Base-by-base conservation (phyloP, 352 stramenopile species). In the Globisporangium nodosum region DNA sequence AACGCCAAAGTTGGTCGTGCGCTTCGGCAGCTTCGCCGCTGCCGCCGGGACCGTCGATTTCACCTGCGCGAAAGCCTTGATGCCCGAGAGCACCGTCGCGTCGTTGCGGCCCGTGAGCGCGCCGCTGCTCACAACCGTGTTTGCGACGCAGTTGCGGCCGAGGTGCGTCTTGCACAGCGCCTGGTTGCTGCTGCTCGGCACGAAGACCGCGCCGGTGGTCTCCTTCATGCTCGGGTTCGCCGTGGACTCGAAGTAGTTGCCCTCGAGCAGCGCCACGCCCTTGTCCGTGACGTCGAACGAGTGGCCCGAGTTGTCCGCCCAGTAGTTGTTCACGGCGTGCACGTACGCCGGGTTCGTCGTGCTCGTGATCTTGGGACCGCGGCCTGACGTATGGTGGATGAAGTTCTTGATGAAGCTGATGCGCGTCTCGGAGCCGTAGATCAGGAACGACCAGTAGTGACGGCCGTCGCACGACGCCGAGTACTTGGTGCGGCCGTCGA, bases 361-460 rank as follows among this genome's bases (percentile, higher is more conserved):
- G 5, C 70, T 67, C 11, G 58, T 48, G 16, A 73, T 43, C 52
- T 78, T 78, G 1, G 71, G 69, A 3, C 65, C 67, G 39, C 69
- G 69, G 1, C 69, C 69, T 5, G 71, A 80, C 54, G 67, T 76
- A 12, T 56, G 31, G 65, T 75, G 67, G 45, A 78, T 58, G 58
- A 68, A 75, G 64, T 78, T 78, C 52, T 66, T 61, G 31, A 70
- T 13, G 46, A 78, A 59, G 39, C 54, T 77, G 2, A 77, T 37
- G 0, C 50, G 58, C 1, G 66, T 76, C 47, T 58, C 55, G 5
- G 43, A 58, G 30, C 66, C 66, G 59, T 68, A 73, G 37, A 78
- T 51, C 15, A 75, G 51, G 55, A 73, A 73, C 13, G 49, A 64
- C 69, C 72, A 85, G 64, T 85, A 85, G 63, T 85, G 75, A 56